Conservation (phyloP, 495 filamentous ascomycete species). For the Cercophora sp. region DNA sequence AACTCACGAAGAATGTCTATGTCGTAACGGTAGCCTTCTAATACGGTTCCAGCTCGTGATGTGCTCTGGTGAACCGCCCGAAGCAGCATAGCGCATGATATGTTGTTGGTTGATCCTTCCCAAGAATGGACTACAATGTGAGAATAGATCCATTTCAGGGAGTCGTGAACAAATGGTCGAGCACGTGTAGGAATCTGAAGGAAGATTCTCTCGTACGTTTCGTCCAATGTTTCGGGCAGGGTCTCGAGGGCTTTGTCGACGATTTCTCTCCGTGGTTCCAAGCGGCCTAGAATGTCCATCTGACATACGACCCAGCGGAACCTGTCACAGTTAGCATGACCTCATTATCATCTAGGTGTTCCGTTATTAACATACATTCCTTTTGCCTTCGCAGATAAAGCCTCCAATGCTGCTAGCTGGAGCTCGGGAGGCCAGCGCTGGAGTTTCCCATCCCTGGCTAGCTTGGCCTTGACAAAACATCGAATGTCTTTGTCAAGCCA, state of each 20-base stretch:
- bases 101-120: no score
- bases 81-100: not conserved
- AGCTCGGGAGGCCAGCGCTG: not conserved
- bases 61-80: not conserved
- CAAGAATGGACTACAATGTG: no score
- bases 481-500: not conserved
- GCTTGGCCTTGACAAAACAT: not conserved
- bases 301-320: not conserved
- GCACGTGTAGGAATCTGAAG: not conserved
- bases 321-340: not conserved
- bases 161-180: no score
- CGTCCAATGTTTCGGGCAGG: not conserved
- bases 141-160: no score
- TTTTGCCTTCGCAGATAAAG: no score
- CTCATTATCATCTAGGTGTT: not conserved
- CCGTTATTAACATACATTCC: no score
- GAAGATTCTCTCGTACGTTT: not conserved
- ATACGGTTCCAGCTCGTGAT: not conserved
- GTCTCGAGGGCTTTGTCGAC: not conserved
- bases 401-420: no score
- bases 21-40: not conserved
- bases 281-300: not conserved
- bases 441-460: not conserved
- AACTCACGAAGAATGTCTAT: not conserved
- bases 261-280: not conserved